Base-by-base conservation (phyloP, 768 basidiomycete genomes). In the Clitopilus hobsonii region DNA sequence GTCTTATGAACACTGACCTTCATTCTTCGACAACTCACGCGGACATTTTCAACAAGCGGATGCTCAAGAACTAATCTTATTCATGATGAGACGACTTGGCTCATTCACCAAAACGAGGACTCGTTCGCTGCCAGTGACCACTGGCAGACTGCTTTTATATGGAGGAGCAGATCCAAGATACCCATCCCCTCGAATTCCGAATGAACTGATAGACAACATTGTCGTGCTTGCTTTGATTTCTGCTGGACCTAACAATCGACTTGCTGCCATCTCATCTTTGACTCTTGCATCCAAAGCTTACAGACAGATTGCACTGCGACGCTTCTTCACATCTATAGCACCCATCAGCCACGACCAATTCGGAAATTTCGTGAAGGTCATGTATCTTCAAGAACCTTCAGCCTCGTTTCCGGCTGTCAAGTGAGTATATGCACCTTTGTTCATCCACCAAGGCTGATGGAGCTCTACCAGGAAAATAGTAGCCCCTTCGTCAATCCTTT, bases 301-400 rank as follows among this genome's bases (percentile, higher is more conserved):
- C 60, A 73, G 83, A 26, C 63, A 64, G 26, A 67, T 83, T 28
- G 66, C 71, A 53, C 58, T 83, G 51, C 75, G 75, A 18, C 68
- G 60, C 54, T 73, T 69, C 63, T 68, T 74, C 60, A 61, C 61
- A 51, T 53, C 57, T 58, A 58, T 80, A 55, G 52, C 59, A 8
- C 61, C 78, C 49, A 60, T 51, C 10, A 62, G 53, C 32, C 58
- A 53, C 5, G 49, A 47, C 26, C 58, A 67, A 27, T 70, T 69
- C 68, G 50, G 53, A 45, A 45, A 23, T 18, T 45, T 45, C 10
- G n/a, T 45, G n/a, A 20, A 16, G 10, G n/a, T 45, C 5, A 16
- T 45, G 11, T 16, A 16, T 23, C 41, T 18, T 23, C 41, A 45
- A 45, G n/a, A 20, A 10, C 3, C 5, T 18, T 11, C 41, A 18